Conservation (phyloP, 1,284 basidiomycete genomes). For the Sphaerobolus stellatus region DNA sequence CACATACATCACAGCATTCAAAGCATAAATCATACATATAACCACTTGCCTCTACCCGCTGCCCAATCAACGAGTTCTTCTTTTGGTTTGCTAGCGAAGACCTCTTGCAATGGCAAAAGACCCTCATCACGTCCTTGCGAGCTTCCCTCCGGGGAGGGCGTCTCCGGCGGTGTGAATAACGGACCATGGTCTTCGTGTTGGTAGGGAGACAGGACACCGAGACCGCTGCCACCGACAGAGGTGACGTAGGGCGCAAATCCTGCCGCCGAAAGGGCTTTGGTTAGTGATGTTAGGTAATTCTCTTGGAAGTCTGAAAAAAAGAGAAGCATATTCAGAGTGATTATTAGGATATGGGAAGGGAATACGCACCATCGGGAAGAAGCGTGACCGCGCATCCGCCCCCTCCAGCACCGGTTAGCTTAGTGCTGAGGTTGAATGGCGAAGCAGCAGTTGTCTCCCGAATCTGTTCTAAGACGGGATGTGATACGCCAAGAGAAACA, state of each 20-base stretch:
- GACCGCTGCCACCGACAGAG: conserved; percentile 88
- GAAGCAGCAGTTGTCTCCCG: conserved; percentile 62
- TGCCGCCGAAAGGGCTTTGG: conserved; percentile 56
- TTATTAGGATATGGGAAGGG: too few relatives aligned
- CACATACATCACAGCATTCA: not conserved
- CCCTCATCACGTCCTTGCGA: conserved; percentile 19
- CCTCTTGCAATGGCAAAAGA: conserved; percentile 38
- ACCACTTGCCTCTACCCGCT: conserved; percentile 57
- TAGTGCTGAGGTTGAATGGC: conserved; percentile 82
- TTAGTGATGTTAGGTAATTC: conserved; percentile 66
- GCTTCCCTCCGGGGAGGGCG: conserved; percentile 31
- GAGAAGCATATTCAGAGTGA: conserved; percentile 9
- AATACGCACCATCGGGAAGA: conserved; percentile 74
- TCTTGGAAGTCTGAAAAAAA: conserved; percentile 26
- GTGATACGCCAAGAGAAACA: conserved; percentile 88
- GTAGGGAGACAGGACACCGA: conserved; percentile 81
- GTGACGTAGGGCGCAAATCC: conserved; percentile 89
- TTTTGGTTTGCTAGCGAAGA: conserved; percentile 48
- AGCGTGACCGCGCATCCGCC: conserved; percentile 97
- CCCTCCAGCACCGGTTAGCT: conserved; percentile 98
- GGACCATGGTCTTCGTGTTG: conserved; percentile 30
- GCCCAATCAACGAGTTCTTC: conserved; percentile 59
- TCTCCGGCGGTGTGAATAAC: conserved; percentile 33
- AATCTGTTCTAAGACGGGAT: conserved; percentile 85
- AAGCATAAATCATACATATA: conserved; percentile 53